Percentiles rank a stretch among this genome's conserved stretches.
Evolutionary conservation across 768 basidiomycete genomes (phyloP).

Genomic region (Auricularia auricula-judae): DNA sequence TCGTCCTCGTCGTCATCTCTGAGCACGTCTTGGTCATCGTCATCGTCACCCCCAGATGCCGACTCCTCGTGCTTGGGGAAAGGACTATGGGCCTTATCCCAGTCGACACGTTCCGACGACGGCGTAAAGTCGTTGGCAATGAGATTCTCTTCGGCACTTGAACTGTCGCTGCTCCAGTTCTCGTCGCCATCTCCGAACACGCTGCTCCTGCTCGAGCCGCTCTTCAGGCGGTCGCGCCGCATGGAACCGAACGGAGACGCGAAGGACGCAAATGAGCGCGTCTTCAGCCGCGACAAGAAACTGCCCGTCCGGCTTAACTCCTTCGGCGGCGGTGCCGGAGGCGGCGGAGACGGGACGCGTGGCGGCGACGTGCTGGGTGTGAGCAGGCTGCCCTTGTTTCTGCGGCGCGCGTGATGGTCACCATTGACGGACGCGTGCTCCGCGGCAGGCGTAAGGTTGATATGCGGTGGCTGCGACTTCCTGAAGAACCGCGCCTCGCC

Average conservation of each 20-base stretch:
- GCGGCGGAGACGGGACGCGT: slow-evolving; percentile 6
- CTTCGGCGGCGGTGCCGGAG: not conserved
- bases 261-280: slow-evolving; percentile 35
- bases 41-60: not conserved
- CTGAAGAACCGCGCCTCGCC: slow-evolving; percentile 46
- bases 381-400: slow-evolving; percentile 3
- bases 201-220: slow-evolving; percentile 15
- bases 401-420: slow-evolving; percentile 29
- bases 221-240: slow-evolving; percentile 13
- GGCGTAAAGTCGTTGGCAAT: slow-evolving; percentile 1
- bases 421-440: slow-evolving; percentile 34
- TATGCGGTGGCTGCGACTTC: slow-evolving; percentile 28
- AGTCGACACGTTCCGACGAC: not conserved
- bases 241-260: slow-evolving; percentile 24
- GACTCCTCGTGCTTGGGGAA: not conserved
- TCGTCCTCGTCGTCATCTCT: not conserved
- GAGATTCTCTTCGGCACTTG: slow-evolving; percentile 15
- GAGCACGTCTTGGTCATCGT: not conserved
- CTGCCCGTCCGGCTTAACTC: slow-evolving; percentile 1
- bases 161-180: slow-evolving; percentile 51
- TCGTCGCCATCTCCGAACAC: slow-evolving; percentile 9
- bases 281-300: slow-evolving; percentile 33
- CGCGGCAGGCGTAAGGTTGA: slow-evolving; percentile 25
- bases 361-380: slow-evolving; percentile 11
- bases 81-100: not conserved